These are phyloP conservation scores for Xylariales sp. DNA, from an alignment of 2,329 filamentous ascomycete genomes.

Conservation along the genomic window DNA sequence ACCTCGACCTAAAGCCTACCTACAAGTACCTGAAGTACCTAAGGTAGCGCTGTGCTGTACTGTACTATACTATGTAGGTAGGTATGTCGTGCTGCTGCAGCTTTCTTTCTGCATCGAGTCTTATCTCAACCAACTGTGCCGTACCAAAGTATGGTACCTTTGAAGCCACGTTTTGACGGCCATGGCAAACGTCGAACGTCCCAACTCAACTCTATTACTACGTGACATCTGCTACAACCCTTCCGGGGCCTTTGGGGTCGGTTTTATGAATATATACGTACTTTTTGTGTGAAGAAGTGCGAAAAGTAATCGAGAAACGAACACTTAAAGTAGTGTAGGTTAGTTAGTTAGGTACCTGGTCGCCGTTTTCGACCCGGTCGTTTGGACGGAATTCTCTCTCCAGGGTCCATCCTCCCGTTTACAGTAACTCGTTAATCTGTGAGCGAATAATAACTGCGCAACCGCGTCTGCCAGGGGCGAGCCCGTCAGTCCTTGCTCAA, in stretches of 20 bases:
- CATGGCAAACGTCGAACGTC: neutral
- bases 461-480: slow-evolving; percentile 27
- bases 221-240: too few relatives aligned
- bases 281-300: neutral
- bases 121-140: neutral
- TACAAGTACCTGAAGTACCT: too few relatives aligned
- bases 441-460: slow-evolving; percentile 28
- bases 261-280: too few relatives aligned
- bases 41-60: too few relatives aligned
- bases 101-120: neutral
- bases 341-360: too few relatives aligned
- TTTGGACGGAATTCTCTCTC: neutral
- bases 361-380: slow-evolving; percentile 13
- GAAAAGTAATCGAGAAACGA: neutral
- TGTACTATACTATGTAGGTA: too few relatives aligned
- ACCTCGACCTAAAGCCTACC: too few relatives aligned
- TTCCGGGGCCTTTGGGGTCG: too few relatives aligned
- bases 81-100: slow-evolving; percentile 6
- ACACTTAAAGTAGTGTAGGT: too few relatives aligned
- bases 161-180: neutral
- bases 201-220: too few relatives aligned
- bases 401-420: slow-evolving; percentile 8
- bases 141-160: neutral
- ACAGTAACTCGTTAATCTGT: slow-evolving; percentile 30
- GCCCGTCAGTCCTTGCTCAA: slow-evolving; percentile 33